Evolutionary conservation across 1,284 basidiomycete species (phyloP), one percentile per base, ranked within the genome.

Genomic region (Sanguinoderma infundibulare): DNA sequence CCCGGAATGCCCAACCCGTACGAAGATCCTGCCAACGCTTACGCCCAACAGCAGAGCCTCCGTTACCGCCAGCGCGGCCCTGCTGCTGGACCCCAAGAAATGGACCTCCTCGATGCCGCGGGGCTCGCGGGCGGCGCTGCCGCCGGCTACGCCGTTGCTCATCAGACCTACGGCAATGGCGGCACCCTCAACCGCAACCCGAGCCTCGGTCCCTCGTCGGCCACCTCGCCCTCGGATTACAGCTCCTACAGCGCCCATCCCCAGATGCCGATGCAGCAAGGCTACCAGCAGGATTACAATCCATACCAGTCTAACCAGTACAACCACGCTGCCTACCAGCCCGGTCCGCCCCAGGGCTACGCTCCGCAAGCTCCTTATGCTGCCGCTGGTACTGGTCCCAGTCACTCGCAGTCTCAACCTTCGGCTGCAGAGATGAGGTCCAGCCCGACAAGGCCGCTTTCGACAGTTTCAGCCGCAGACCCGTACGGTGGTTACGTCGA

Each of bases 191-290:
- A 66, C 17, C 68, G 78, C 53, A 74, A 72, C 54, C 67, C 71
- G 44, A 78, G 74, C 67, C 24, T 50, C 76, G 74, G 54, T 70
- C 70, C 64, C 73, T 81, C 2, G 62, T 67, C 24, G 8, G 57
- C 64, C 63, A 62, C 63, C 5, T 60, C 67, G 14, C 53, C 59
- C 5, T 63, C 67, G 30, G 66, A 68, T 12, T 60, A 69, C 40
- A 62, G 63, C 47, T 57, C 65, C n/a, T 64, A 65, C 53, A 46
- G 17, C 44, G 55, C 60, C 28, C 49, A 56, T 5, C 65, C 67
- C 47, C 38, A 60, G 38, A 28, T 44, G 50, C 38, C 59, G 38
- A 28, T 44, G 50, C 55, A 50, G 28, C 50, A 34, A 24, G 61
- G 57, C n/a, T 55, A 60, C 53, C 55, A 22, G 53, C 62, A 60